Evolutionary conservation across 2,329 filamentous ascomycete species (phyloP).

Genomic region (Fusarium armeniacum): DNA sequence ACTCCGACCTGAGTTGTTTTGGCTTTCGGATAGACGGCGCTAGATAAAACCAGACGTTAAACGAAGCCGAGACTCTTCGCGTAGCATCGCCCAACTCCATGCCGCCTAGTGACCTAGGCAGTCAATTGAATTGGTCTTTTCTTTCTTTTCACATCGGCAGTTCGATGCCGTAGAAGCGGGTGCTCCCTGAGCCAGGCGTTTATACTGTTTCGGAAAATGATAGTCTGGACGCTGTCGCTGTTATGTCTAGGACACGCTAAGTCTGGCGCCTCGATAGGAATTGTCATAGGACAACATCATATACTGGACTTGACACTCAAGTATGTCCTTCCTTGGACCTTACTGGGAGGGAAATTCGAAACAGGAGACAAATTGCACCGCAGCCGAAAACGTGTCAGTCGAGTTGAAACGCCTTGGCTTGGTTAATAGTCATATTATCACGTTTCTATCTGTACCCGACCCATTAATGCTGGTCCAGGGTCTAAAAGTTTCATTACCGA

Average conservation of each 20-base stretch:
- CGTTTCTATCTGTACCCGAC: slow-evolving; percentile 8
- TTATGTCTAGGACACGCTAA: slow-evolving; percentile 3
- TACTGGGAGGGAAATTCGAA: slow-evolving; percentile 4
- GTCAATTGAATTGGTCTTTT: background rate
- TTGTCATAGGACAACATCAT: background rate
- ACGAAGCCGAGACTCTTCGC: slow-evolving; percentile 24
- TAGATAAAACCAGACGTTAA: slow-evolving; percentile 27
- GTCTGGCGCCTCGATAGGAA: background rate
- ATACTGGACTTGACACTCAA: background rate
- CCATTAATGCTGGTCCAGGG: slow-evolving; percentile 10
- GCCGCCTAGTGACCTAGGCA: background rate
- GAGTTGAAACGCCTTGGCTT: slow-evolving; percentile 11
- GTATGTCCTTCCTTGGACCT: slow-evolving; percentile 3
- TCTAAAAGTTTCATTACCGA: slow-evolving; percentile 27
- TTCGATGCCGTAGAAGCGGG: slow-evolving; percentile 11
- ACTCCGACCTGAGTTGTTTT: slow-evolving; percentile 28
- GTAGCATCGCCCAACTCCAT: slow-evolving; percentile 10
- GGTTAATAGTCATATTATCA: slow-evolving; percentile 4
- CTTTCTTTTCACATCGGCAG: slow-evolving; percentile 14
- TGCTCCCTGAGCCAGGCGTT: background rate
- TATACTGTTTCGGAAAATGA: slow-evolving; percentile 15
- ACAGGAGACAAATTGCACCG: background rate
- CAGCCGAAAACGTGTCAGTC: background rate
- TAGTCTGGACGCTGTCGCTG: slow-evolving; percentile 5
- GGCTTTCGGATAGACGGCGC: slow-evolving; percentile 21